These are phyloP conservation scores for Neonectria magnoliae DNA, from an alignment of 2,329 filamentous ascomycete species.

Conservation along the genomic window DNA sequence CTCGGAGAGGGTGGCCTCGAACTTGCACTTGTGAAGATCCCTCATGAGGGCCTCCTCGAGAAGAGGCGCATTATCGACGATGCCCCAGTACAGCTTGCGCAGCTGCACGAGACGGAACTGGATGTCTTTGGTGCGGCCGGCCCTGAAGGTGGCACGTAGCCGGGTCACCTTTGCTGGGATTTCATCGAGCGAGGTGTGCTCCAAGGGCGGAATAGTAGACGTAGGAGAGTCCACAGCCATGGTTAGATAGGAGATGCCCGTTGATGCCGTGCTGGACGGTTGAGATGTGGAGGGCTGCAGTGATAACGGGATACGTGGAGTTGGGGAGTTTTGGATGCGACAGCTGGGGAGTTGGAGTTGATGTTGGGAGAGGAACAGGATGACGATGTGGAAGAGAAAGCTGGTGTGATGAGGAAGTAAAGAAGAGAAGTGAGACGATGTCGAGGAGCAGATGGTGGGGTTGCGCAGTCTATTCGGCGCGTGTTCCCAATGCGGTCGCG, in stretches of 20 bases:
- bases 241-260: neutral
- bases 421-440: neutral
- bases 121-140: slow-evolving; percentile 83
- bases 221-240: slow-evolving; percentile 53
- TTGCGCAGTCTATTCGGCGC: slow-evolving; percentile 2
- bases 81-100: slow-evolving; percentile 92
- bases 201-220: slow-evolving; percentile 58
- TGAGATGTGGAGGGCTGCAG: neutral
- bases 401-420: neutral
- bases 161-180: slow-evolving; percentile 71
- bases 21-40: slow-evolving; percentile 81
- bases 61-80: slow-evolving; percentile 80
- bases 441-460: neutral
- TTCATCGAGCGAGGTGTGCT: slow-evolving; percentile 71
- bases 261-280: neutral
- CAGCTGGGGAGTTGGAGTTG: neutral
- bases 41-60: slow-evolving; percentile 78
- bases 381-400: slow-evolving; percentile 1
- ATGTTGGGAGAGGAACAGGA: no score
- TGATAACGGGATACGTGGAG: neutral
- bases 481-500: slow-evolving; percentile 24
- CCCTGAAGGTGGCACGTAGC: slow-evolving; percentile 75
- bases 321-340: neutral
- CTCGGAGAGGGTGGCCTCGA: slow-evolving; percentile 80
- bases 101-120: slow-evolving; percentile 87